Percentiles rank a stretch among this genome's conserved stretches.
Conservation (phyloP, 352 stramenopile species). For the Lagenidium giganteum region DNA sequence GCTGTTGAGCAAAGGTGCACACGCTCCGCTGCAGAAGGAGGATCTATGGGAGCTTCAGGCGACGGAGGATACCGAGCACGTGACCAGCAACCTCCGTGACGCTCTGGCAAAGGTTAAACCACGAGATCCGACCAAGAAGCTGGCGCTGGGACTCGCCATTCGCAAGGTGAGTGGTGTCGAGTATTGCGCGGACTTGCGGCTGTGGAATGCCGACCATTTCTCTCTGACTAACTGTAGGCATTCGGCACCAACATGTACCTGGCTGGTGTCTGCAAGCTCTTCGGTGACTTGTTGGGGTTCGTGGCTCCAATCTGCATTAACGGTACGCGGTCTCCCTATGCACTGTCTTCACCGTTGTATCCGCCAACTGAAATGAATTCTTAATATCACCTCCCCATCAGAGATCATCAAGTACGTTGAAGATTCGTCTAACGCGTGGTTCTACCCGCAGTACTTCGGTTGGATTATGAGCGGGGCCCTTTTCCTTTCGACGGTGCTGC, state of each 20-base stretch:
- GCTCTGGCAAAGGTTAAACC: slow-evolving; percentile 6
- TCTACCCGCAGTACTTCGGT: slow-evolving; percentile 39
- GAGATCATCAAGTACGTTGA: slow-evolving; percentile 65
- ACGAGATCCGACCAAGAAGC: slow-evolving; percentile 8
- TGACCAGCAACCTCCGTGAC: slow-evolving; percentile 24
- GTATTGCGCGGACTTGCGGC: background rate
- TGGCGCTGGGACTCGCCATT: slow-evolving; percentile 37
- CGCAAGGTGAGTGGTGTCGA: slow-evolving; percentile 14
- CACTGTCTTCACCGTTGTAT: too few species aligned
- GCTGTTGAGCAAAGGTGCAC: slow-evolving; percentile 28
- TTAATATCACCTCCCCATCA: too few species aligned
- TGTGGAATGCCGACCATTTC: background rate
- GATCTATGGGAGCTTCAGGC: slow-evolving; percentile 37
- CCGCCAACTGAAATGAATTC: too few species aligned
- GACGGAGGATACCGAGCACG: slow-evolving; percentile 23
- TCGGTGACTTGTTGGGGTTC: slow-evolving; percentile 90
- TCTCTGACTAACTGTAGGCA: slow-evolving; percentile 22
- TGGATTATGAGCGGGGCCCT: slow-evolving; percentile 46
- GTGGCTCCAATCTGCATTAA: slow-evolving; percentile 74
- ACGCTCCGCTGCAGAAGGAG: slow-evolving; percentile 23
- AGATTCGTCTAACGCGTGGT: slow-evolving; percentile 32
- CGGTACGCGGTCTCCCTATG: too few species aligned
- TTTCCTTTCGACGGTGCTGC: slow-evolving; percentile 37
- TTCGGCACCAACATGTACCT: slow-evolving; percentile 90
- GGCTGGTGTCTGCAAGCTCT: slow-evolving; percentile 88